Base-by-base conservation (phyloP, 768 basidiomycete genomes). In the Mycena filopes region DNA sequence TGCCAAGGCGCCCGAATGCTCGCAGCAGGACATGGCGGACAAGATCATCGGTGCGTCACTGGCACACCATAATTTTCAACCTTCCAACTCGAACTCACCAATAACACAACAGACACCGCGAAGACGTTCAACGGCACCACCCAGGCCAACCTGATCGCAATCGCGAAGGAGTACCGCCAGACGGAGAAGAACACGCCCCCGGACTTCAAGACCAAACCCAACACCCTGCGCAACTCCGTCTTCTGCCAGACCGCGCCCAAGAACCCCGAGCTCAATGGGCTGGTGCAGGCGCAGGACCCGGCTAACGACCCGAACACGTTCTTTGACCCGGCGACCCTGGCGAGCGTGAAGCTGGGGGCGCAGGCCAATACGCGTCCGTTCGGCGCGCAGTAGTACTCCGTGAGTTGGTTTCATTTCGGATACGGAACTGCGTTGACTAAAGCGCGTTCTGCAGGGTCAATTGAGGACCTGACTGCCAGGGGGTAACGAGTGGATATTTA, bases 111-210 rank as follows among this genome's bases (percentile, higher is more conserved):
- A 87, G 86, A 87, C 73, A 83, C 83, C 2, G 82, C 82, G 70
- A 79, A 76, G 68, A 83, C 87, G 64, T 86, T 87, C 58, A 83
- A 87, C 67, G 80, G 74, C 33, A 75, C 81, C 10, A 87, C 85
- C 3, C 81, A 83, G 62, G 77, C 78, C 6, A 82, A 79, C 53
- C 86, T 87, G 85, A 79, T 87, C 60, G 77, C 79, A 12, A 76
- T 87, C 48, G 87, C 86, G 18, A 67, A 79, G 12, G 82, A 85
- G 70, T 86, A 86, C 71, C 83, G 86, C 48, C 83, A 86, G 66
- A 80, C 73, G 0, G 87, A 87, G 77, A 88, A 86, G 79, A 87
- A 88, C 72, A 87, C 86, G 1, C 85, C 84, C 69, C 86, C 86
- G 84, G 86, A 87, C 70, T 87, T 86, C 72, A 79, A 79, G 12